Base-by-base conservation (phyloP, 768 basidiomycete species). In the Coprinellus aureogranulatus region DNA sequence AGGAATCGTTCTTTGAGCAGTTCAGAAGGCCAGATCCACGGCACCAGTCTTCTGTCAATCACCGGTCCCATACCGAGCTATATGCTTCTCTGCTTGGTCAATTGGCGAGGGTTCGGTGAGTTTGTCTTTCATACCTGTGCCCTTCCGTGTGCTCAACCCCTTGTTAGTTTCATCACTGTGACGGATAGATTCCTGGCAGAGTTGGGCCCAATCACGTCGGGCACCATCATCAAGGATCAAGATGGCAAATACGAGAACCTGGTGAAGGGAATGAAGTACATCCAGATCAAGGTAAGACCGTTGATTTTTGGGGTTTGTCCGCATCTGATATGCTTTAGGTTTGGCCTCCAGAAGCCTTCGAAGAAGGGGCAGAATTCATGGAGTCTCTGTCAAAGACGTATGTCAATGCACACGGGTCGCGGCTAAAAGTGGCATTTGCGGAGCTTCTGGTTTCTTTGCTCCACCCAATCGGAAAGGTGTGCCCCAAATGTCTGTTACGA, bases 341-440 rank as follows among this genome's bases (percentile, higher is more conserved):
- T 44, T 97, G 92, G 86, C 94, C 94, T 2, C 89, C 92, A 14
- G 90, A 94, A 67, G 86, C 89, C 4, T 94, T 97, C 57, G 94
- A 97, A 67, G 90, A 94, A 70, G 92, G 90, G 2, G 89, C 94
- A 2, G 94, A 98, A 63, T 97, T 96, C 63, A 72, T 97, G 72
- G 88, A 92, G 59, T 83, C 86, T 6, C 72, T 97, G 18, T 89
- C 94, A 2, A 89, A 87, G 64, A 86, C 88, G 0, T 97, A 92
- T 64, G 85, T 83, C 44, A 85, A 91, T 62, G 85, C 91, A 0
- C 94, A 95, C 64, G 94, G 95, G 8, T 75, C 86, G 41, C 82
- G 86, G 40, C 74, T 97, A 58, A 97, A 96, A 71, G 82, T 81
- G 22, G 85, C 88, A 12, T 96, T 94, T 68, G 90, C 92, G 1